Conservation (phyloP, 192 early-diverging fungal genomes). For the Neocallimastix lanati region DNA sequence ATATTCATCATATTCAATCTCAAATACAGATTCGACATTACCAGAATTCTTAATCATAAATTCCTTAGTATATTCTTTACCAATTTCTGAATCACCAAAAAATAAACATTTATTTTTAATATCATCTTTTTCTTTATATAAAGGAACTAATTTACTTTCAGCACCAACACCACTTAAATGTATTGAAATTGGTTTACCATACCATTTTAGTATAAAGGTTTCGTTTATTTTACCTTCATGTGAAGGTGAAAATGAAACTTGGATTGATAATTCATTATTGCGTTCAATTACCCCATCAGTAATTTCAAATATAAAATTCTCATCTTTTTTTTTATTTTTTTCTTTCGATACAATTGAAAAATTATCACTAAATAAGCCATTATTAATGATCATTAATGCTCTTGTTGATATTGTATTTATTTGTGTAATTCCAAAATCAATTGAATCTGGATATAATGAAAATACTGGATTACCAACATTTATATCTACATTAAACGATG, state of each 20-base stretch:
- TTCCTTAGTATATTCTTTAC: background rate
- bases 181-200: background rate
- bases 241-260: background rate
- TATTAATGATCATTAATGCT: constrained; percentile 11
- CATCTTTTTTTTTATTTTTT: background rate
- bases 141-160: background rate
- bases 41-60: background rate
- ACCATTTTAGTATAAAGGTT: background rate
- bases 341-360: background rate
- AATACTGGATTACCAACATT: constrained; percentile 29
- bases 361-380: background rate
- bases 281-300: background rate
- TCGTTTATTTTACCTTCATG: background rate
- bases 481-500: constrained; percentile 20
- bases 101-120: background rate
- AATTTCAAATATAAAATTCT: background rate
- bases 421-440: constrained; percentile 35
- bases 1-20: background rate
- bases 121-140: background rate
- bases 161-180: background rate
- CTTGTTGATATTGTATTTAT: constrained; percentile 13
- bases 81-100: background rate
- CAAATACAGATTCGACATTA: background rate
- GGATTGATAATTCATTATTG: background rate
- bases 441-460: constrained; percentile 5